Evolutionary conservation across 495 filamentous ascomycete species (phyloP).

Genomic region (Recurvomyces mirabilis): DNA sequence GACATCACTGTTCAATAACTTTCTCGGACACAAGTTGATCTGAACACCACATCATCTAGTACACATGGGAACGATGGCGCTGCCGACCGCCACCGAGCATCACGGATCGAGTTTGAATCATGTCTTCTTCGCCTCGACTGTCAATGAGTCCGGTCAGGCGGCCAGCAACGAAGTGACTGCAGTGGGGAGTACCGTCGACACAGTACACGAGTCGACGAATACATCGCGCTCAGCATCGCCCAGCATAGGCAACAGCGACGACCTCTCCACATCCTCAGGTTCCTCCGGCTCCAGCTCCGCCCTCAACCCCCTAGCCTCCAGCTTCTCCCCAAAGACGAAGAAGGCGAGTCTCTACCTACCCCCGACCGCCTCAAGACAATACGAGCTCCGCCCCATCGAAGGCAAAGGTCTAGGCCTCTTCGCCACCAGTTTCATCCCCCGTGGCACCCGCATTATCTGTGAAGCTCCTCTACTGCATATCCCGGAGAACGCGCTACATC

Average conservation of each 20-base stretch:
- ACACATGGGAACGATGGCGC: no score
- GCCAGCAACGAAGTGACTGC: no score
- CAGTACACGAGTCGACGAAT: no score
- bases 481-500: neutral
- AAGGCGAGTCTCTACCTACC: neutral
- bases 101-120: neutral
- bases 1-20: no score
- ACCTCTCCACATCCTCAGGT: neutral
- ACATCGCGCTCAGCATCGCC: neutral
- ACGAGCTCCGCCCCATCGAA: slow-evolving; percentile 9
- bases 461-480: slow-evolving; percentile 14
- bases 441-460: slow-evolving; percentile 19
- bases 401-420: slow-evolving; percentile 19
- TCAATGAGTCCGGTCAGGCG: no score
- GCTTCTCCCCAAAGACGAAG: slow-evolving; percentile 1
- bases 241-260: slow-evolving; percentile 1
- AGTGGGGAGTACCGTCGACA: no score
- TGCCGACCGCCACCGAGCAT: neutral
- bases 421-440: slow-evolving; percentile 10
- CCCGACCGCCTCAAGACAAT: slow-evolving; percentile 2
- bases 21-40: no score
- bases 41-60: no score
- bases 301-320: slow-evolving; percentile 5
- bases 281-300: neutral
- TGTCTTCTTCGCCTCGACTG: slow-evolving; percentile 3